These are phyloP conservation scores for Talaromyces rugulosus DNA, from an alignment of 2,329 filamentous ascomycete genomes.

Conservation along the genomic window DNA sequence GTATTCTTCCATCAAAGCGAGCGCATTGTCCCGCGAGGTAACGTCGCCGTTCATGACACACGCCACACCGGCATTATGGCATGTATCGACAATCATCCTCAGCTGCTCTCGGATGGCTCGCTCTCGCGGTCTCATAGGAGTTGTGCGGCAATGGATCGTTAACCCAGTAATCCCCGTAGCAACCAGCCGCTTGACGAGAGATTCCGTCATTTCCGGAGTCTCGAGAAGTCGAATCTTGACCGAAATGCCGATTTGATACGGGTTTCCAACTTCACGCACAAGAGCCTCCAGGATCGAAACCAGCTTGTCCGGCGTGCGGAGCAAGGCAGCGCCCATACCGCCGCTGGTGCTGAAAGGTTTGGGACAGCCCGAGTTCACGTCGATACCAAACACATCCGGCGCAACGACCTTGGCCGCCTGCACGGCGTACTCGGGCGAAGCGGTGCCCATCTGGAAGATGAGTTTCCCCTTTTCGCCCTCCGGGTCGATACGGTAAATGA, in stretches of 20 bases:
- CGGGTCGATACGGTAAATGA: conserved; percentile 83
- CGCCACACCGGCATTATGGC: conserved; percentile 78
- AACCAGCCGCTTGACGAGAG: conserved; percentile 72
- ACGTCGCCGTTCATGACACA: conserved; percentile 97
- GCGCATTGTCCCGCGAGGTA: conserved; percentile 65
- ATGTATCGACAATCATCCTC: conserved; percentile 75
- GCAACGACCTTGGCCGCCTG: conserved; percentile 80
- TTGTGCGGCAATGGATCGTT: conserved; percentile 93
- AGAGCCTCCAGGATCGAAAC: conserved; percentile 78
- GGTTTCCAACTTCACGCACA: conserved; percentile 70
- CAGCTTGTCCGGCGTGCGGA: conserved; percentile 78
- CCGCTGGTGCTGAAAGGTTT: conserved; percentile 92
- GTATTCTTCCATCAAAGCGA: conserved; percentile 68
- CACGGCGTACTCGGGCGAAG: conserved; percentile 76
- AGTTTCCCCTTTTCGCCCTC: conserved; percentile 68
- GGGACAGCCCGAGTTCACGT: conserved; percentile 96
- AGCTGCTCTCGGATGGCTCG: conserved; percentile 81
- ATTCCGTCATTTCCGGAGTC: conserved; percentile 68
- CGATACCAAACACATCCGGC: conserved; percentile 84
- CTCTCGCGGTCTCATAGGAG: conserved; percentile 89
- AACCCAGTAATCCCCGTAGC: conserved; percentile 86
- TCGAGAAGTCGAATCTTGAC: conserved; percentile 93
- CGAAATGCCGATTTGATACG: conserved; percentile 85
- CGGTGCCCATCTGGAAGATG: conserved; percentile 90
- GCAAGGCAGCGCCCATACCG: conserved; percentile 91